phyloP scores from a whole-genome alignment of 2,329 filamentous ascomycete genomes.

The Zasmidium citrigriseum region DNA sequence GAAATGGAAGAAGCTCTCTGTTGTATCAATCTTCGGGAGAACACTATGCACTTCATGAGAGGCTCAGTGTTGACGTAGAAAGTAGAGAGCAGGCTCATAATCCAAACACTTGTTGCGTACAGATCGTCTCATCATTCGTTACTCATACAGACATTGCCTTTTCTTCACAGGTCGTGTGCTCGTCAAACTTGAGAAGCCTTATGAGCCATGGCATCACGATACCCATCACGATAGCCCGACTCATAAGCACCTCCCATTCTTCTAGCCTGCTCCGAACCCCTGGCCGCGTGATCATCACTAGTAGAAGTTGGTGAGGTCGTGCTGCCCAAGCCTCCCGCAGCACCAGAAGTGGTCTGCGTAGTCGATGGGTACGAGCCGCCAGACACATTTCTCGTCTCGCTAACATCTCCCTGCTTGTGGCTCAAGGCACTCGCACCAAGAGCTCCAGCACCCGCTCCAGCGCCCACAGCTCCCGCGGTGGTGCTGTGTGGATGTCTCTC shows the following conservation, averaged over 20 bases:
- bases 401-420: background rate
- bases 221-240: slow-evolving; percentile 6
- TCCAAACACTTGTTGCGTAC: background rate
- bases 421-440: background rate
- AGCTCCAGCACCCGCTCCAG: slow-evolving; percentile 2
- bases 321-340: no score
- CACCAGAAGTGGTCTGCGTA: no score
- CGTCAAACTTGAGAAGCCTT: background rate
- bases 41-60: no score
- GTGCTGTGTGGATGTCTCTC: background rate
- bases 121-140: background rate
- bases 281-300: background rate
- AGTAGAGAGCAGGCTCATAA: no score
- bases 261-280: background rate
- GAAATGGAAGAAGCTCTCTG: background rate
- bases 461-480: background rate
- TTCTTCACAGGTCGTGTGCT: no score
- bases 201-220: slow-evolving; percentile 7
- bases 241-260: slow-evolving; percentile 7
- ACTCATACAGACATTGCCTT: background rate
- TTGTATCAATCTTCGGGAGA: no score
- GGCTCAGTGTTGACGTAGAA: no score
- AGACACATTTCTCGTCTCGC: background rate
- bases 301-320: background rate
- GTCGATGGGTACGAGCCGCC: background rate